Evolutionary conservation across 495 filamentous ascomycete genomes (phyloP).

Genomic region (Pseudotulostoma volvatum): DNA sequence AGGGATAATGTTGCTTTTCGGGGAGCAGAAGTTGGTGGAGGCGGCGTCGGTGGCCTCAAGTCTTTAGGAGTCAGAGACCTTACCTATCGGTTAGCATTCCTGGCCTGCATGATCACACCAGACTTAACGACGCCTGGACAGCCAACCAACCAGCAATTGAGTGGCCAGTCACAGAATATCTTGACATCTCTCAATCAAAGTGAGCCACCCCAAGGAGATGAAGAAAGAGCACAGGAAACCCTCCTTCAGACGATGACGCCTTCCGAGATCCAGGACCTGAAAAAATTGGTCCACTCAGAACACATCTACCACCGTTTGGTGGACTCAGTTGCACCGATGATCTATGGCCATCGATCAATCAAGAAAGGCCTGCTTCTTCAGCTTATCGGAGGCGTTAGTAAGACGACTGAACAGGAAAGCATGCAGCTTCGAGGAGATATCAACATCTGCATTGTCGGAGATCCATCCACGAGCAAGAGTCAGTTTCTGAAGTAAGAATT

Average conservation of each 20-base stretch:
- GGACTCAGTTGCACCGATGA: slow-evolving; percentile 89
- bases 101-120: slow-evolving; percentile 91
- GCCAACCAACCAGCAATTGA: slow-evolving; percentile 45
- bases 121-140: slow-evolving; percentile 68
- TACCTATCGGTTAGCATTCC: slow-evolving; percentile 93
- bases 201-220: slow-evolving; percentile 45
- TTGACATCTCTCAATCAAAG: slow-evolving; percentile 65
- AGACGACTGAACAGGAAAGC: slow-evolving; percentile 67
- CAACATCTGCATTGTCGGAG: slow-evolving; percentile 97
- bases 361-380: slow-evolving; percentile 95
- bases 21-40: slow-evolving; percentile 62
- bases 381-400: slow-evolving; percentile 81
- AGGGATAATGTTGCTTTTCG: slow-evolving; percentile 65
- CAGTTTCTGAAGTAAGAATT: slow-evolving; percentile 74
- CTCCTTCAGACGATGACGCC: slow-evolving; percentile 69
- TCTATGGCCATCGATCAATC: slow-evolving; percentile 92
- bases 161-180: slow-evolving; percentile 60
- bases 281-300: slow-evolving; percentile 82
- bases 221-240: slow-evolving; percentile 75
- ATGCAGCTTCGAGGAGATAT: slow-evolving; percentile 92
- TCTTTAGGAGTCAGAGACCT: slow-evolving; percentile 86
- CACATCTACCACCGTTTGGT: slow-evolving; percentile 91
- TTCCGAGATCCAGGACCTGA: slow-evolving; percentile 78
- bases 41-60: slow-evolving; percentile 76
- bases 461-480: slow-evolving; percentile 94